Base-by-base conservation (phyloP, 1,139 yeast genomes). In the Debaryomyces psychrophilus region DNA sequence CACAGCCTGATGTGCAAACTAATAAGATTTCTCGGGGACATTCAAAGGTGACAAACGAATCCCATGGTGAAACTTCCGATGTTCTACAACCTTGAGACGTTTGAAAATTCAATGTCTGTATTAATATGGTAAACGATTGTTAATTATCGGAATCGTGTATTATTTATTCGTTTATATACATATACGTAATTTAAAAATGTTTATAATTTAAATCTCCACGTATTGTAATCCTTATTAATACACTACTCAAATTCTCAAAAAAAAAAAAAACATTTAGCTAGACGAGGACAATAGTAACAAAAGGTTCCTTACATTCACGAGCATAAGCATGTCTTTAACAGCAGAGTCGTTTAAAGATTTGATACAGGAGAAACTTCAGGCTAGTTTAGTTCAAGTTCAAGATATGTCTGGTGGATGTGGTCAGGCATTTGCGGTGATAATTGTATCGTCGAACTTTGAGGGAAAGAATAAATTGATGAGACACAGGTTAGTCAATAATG, bases 321-420 rank as follows among this genome's bases (percentile, higher is more conserved):
- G 23, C 31, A 23, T 8, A 17, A 43, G 20, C 33, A 71, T 71
- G 76, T 55, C 74, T 44, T 62, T 79, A 48, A 77, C 82, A 5
- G 64, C 77, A 3, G 83, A 79, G 9, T 54, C 69, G 8, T 65
- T 83, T 28, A 72, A 77, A 49, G 60, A 63, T 7, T 66, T 76
- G 29, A 82, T 83, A 44, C 65, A 70, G 48, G 75, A 77, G n/a
- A 65, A 83, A 44, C 69, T 83, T 20, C 65, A 69, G 25, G 85
- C 87, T 2, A 56, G 64, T 1, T 71, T 81, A 47, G 87, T 81
- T 4, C 82, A 81, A 56, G 88, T 83, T 4, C 86, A 82, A 55
- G 86, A 81, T 50, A 82, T 85, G 79, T 83, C 89, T 34, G 90
- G 95, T 6, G 95, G 95, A 0, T 87, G 95, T 62, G 95, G 95